Conservation (phyloP, 345 rosid species). For the Clausena lansium region DNA sequence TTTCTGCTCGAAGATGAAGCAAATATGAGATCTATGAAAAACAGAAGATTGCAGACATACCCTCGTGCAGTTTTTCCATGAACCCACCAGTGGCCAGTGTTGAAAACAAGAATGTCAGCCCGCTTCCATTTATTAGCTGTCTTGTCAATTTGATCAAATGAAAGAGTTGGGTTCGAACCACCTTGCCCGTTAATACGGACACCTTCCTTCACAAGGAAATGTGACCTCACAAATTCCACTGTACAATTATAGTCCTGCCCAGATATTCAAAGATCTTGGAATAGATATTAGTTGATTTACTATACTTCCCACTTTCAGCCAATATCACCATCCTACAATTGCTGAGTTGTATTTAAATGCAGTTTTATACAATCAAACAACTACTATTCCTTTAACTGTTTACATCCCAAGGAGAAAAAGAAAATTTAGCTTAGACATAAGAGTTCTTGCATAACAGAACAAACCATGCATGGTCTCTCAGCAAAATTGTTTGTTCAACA, state of each 20-base stretch:
- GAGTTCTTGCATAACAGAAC: neutral
- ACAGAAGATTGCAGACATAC: conserved; percentile 31
- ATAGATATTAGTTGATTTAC: neutral
- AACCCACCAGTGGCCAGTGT: conserved; percentile 99
- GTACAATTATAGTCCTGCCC: conserved; percentile 81
- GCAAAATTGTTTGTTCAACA: neutral
- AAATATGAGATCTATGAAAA: neutral
- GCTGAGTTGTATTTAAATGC: neutral
- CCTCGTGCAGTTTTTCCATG: conserved; percentile 97
- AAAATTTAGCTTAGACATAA: neutral
- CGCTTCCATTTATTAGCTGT: conserved; percentile 62
- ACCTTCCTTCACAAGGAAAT: conserved; percentile 96
- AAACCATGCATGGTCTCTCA: neutral
- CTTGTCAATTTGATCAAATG: conserved; percentile 84
- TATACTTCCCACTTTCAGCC: neutral
- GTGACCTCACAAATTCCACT: conserved; percentile 88
- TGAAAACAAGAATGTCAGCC: conserved; percentile 84
- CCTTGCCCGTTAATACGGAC: conserved; percentile 64
- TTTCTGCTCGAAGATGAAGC: neutral
- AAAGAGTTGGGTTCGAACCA: conserved; percentile 73
- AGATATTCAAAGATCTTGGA: conserved; percentile 18
- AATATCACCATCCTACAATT: neutral
- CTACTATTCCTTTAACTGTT: neutral
- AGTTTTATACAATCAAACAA: neutral
- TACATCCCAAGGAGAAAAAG: neutral